Percentiles rank a stretch among this genome's conserved stretches.
These are phyloP conservation scores for Venturia pyrina DNA, from an alignment of 2,329 filamentous ascomycete genomes.

Conservation along the genomic window DNA sequence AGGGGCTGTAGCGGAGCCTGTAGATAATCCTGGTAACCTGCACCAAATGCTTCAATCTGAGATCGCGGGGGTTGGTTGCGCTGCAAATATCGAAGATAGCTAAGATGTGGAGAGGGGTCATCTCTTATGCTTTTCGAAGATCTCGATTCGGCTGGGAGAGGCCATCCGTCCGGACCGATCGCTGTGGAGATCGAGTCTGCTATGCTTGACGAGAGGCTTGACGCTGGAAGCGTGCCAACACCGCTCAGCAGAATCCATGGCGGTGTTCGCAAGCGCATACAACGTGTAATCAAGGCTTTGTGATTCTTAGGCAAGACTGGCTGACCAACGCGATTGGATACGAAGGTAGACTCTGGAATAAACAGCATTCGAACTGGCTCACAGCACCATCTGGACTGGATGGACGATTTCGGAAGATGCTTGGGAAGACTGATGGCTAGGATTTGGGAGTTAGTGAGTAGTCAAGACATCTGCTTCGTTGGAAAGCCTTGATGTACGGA, in stretches of 20 bases:
- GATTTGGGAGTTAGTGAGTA: neutral
- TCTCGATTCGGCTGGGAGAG: conserved; percentile 11
- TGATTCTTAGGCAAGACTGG: conserved; percentile 49
- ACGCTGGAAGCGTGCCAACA: conserved; percentile 41
- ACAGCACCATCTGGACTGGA: conserved; percentile 54
- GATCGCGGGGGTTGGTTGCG: conserved; percentile 61
- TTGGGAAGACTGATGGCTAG: conserved; percentile 49
- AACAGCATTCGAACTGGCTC: conserved; percentile 50
- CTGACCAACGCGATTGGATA: conserved; percentile 48
- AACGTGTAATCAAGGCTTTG: conserved; percentile 46
- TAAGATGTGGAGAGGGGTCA: conserved; percentile 56
- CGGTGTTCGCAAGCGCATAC: conserved; percentile 45
- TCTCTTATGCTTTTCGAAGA: conserved; percentile 37
- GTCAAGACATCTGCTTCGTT: neutral
- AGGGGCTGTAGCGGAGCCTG: conserved; percentile 91
- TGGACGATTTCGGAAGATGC: conserved; percentile 43
- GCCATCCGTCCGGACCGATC: conserved; percentile 20
- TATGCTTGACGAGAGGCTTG: conserved; percentile 22
- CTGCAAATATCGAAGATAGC: conserved; percentile 78
- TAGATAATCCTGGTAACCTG: conserved; percentile 83
- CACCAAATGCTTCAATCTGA: conserved; percentile 55
- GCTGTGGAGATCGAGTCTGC: conserved; percentile 62
- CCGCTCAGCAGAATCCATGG: conserved; percentile 53
- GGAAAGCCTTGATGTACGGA: neutral
- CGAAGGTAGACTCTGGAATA: conserved; percentile 43